A percentile compares a stretch with the other conserved stretches of the same genome.
Evolutionary conservation across 2,329 filamentous ascomycete genomes (phyloP).

Genomic region (Alternaria triticina): DNA sequence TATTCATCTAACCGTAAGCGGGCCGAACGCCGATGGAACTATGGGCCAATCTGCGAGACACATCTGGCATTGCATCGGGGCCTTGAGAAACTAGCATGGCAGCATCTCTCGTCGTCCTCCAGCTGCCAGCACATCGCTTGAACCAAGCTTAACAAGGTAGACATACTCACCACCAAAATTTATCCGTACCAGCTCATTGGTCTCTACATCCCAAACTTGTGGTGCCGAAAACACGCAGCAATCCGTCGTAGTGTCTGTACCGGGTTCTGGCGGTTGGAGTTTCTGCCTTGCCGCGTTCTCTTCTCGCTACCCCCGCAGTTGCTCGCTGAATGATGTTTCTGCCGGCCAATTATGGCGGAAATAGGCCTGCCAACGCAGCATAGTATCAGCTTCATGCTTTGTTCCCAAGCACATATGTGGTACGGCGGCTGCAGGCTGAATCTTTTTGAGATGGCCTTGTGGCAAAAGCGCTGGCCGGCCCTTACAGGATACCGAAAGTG

Average conservation of each 20-base stretch:
- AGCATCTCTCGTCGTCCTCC: constrained; percentile 29
- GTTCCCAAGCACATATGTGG: constrained; percentile 25
- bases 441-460: constrained; percentile 29
- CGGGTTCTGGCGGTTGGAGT: constrained; percentile 32
- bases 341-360: constrained; percentile 36
- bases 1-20: constrained; percentile 31
- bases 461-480: constrained; percentile 28
- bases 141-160: constrained; percentile 33
- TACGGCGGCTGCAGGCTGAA: constrained; percentile 28
- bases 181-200: constrained; percentile 34
- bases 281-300: constrained; percentile 31
- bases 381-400: constrained; percentile 32
- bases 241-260: constrained; percentile 40
- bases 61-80: constrained; percentile 35
- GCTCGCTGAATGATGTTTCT: constrained; percentile 28
- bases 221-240: constrained; percentile 29
- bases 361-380: constrained; percentile 39
- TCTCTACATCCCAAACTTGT: constrained; percentile 21
- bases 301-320: constrained; percentile 34
- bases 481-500: constrained; percentile 31
- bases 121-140: constrained; percentile 42
- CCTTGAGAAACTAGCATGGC: constrained; percentile 35
- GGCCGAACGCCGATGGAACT: constrained; percentile 24
- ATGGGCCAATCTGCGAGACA: constrained; percentile 36
- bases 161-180: constrained; percentile 23